Percentiles rank a stretch among this genome's conserved stretches.
Conservation (phyloP, 2,329 filamentous ascomycete genomes). For the Penicillium digitatum region DNA sequence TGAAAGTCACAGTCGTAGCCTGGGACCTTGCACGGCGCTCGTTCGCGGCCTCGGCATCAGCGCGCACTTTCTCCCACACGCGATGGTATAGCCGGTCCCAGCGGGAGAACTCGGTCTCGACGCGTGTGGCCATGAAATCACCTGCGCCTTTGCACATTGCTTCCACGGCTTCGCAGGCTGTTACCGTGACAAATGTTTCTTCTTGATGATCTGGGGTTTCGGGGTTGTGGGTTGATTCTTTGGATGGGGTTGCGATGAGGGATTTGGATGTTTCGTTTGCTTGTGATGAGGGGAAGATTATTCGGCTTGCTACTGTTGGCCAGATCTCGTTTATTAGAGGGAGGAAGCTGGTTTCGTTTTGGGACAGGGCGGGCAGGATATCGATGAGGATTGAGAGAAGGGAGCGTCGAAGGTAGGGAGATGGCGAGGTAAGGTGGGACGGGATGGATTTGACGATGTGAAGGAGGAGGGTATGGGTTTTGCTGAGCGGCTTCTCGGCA, state of each 20-base stretch:
- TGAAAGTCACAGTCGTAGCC: background rate
- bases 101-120: constrained; percentile 63
- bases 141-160: constrained; percentile 69
- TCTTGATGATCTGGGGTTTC: constrained; percentile 32
- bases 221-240: constrained; percentile 53
- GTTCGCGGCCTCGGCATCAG: constrained; percentile 36
- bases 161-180: constrained; percentile 65
- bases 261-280: constrained; percentile 50
- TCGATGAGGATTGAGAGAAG: constrained; percentile 73
- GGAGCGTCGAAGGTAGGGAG: constrained; percentile 70
- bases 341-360: constrained; percentile 76
- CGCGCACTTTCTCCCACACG: constrained; percentile 36
- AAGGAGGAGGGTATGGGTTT: constrained; percentile 75
- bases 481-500: constrained; percentile 60
- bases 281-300: constrained; percentile 46
- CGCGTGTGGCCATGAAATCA: constrained; percentile 72
- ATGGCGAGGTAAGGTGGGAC: constrained; percentile 83
- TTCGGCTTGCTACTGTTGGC: constrained; percentile 62
- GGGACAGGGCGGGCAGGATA: constrained; percentile 66
- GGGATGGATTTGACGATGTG: constrained; percentile 81
- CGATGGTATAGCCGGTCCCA: constrained; percentile 42
- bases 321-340: constrained; percentile 87
- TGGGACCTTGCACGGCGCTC: constrained; percentile 29
- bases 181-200: constrained; percentile 56
- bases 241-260: constrained; percentile 17